phyloP scores from a whole-genome alignment of 2,329 filamentous ascomycete genomes.

The Penicillium glabrum region DNA sequence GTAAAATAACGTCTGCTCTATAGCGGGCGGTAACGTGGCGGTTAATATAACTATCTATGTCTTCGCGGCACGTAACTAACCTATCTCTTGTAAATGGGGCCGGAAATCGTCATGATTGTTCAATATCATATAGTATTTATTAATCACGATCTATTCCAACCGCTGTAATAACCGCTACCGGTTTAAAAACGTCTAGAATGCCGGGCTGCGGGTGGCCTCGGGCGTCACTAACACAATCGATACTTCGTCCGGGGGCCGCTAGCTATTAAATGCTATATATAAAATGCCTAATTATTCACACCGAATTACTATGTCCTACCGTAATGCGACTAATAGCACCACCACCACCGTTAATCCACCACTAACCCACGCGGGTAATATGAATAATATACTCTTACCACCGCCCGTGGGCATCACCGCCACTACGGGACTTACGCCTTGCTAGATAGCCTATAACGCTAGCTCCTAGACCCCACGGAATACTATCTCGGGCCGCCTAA shows the following conservation, averaged over 20 bases:
- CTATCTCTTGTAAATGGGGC: not conserved
- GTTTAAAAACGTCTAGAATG: not conserved
- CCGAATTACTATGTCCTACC: no score
- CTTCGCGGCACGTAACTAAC: not conserved
- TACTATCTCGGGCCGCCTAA: no score
- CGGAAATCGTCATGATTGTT: not conserved
- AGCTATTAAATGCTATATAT: not conserved
- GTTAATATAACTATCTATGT: not conserved
- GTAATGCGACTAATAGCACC: no score
- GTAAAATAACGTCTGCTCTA: not conserved
- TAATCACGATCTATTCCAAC: not conserved
- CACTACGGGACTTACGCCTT: no score
- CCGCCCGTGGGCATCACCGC: no score
- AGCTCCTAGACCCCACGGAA: no score
- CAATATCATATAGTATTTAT: not conserved
- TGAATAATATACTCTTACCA: no score
- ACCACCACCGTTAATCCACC: no score
- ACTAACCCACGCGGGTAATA: not conserved
- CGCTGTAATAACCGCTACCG: not conserved
- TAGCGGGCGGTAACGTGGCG: not conserved
- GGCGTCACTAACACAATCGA: not conserved
- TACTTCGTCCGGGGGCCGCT: not conserved
- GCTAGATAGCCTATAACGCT: no score
- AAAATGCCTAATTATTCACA: not conserved
- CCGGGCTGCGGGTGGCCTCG: not conserved